These are phyloP conservation scores for Chlamydomonas eustigma DNA, from an alignment of 139 green algal genomes.

Conservation along the genomic window DNA sequence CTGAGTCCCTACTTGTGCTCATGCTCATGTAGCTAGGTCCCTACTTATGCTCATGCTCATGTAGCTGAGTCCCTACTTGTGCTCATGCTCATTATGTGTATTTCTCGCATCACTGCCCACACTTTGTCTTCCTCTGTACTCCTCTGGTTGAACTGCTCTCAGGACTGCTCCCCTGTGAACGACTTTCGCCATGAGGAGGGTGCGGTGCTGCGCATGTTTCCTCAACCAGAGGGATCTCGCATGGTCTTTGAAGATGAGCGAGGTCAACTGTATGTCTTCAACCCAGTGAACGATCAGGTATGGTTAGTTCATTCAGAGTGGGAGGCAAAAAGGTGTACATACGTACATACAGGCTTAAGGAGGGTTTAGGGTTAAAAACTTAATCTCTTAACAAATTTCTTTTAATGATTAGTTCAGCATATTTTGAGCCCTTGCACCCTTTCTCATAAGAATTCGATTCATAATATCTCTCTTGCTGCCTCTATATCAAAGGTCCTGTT, in stretches of 20 bases:
- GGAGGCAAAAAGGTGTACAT: too few relatives aligned
- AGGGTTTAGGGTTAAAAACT: not conserved
- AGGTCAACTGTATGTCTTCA: conserved; percentile 51
- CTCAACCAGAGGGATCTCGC: conserved; percentile 50
- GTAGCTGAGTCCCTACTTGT: too few relatives aligned
- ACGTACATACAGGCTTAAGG: not conserved
- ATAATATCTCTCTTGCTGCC: not conserved
- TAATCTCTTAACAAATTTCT: too few relatives aligned
- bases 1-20: too few relatives aligned
- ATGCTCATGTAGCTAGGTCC: too few relatives aligned
- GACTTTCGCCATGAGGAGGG: conserved; percentile 60
- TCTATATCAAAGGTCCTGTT: conserved; percentile 3
- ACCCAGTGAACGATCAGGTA: conserved; percentile 62
- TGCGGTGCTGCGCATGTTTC: conserved; percentile 46
- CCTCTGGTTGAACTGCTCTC: not conserved
- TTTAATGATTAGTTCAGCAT: not conserved
- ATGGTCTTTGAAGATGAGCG: conserved; percentile 61
- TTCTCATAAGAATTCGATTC: too few relatives aligned
- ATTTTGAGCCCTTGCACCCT: not conserved
- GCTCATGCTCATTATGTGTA: too few relatives aligned
- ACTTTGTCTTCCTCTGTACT: not conserved
- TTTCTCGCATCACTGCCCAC: too few relatives aligned
- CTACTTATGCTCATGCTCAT: too few relatives aligned
- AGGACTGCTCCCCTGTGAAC: conserved; percentile 50
- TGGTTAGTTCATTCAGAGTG: not conserved